Evolutionary conservation across 306 rosid genomes (phyloP).

Genomic region (Citrullus amarus): DNA sequence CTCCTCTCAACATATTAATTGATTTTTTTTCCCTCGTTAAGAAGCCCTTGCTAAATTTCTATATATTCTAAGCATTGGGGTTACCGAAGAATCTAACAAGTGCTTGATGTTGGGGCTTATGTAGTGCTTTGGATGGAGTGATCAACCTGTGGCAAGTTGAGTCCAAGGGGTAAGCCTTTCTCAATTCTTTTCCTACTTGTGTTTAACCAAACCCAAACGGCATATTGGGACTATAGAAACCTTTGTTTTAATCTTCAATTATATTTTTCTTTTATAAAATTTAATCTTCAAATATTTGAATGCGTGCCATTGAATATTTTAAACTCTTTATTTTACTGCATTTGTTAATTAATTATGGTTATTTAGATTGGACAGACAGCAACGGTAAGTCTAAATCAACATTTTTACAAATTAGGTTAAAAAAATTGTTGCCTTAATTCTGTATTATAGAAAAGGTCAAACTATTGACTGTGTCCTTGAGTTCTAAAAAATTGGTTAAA

Average conservation of each 20-base stretch:
- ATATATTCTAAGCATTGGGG: too few species aligned
- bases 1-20: too few species aligned
- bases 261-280: not conserved
- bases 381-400: not conserved
- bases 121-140: slow-evolving; percentile 77
- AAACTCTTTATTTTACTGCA: not conserved
- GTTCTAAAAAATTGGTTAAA: not conserved
- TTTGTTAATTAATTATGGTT: not conserved
- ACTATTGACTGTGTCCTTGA: not conserved
- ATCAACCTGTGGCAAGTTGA: slow-evolving; percentile 69
- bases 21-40: not conserved
- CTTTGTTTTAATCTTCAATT: not conserved
- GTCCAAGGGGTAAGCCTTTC: slow-evolving; percentile 32
- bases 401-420: not conserved
- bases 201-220: not conserved
- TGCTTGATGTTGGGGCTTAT: slow-evolving; percentile 9
- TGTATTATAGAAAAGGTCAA: not conserved
- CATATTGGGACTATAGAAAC: not conserved
- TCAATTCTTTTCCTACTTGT: not conserved
- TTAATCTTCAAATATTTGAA: not conserved
- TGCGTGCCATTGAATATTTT: not conserved
- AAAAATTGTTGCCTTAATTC: not conserved
- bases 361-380: not conserved
- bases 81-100: not conserved
- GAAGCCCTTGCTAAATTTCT: not conserved